Conservation (phyloP, 495 filamentous ascomycete species). For the Xanthoparmelia taractica region DNA sequence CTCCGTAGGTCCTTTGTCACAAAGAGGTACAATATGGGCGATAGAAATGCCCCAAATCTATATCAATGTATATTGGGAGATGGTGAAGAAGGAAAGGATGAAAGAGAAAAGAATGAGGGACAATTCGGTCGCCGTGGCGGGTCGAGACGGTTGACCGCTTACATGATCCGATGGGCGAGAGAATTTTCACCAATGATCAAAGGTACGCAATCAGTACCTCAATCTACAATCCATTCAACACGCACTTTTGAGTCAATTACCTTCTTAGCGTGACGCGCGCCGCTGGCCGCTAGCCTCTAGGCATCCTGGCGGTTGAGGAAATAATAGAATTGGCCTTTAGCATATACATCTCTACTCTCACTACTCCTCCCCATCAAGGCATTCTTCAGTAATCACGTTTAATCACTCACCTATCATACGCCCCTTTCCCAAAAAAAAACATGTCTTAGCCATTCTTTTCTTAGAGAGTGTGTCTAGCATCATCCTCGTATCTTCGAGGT, state of each 20-base stretch:
- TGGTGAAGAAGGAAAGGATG: not conserved
- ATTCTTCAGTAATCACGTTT: no score
- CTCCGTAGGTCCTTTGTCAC: not conserved
- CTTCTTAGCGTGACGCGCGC: not conserved
- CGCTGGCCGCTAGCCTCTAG: not conserved
- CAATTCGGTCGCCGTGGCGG: slow-evolving; percentile 2
- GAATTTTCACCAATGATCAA: not conserved
- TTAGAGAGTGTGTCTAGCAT: no score
- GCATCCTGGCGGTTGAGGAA: no score
- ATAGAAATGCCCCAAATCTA: no score
- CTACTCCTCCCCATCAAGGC: no score
- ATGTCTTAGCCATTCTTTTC: no score
- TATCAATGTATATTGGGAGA: no score
- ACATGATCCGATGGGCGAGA: not conserved
- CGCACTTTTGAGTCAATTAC: not conserved
- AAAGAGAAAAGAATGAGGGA: slow-evolving; percentile 4
- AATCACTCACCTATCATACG: no score
- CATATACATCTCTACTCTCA: no score
- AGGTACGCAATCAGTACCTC: not conserved
- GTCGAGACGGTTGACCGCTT: slow-evolving; percentile 9
- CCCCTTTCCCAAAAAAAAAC: no score
- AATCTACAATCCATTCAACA: not conserved
- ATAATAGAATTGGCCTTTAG: no score
- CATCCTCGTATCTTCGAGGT: not conserved
- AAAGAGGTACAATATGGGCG: not conserved